A percentile compares a stretch with the other conserved stretches of the same genome.
These are phyloP conservation scores for Globisporangium lucens DNA, from an alignment of 352 stramenopile genomes.

Conservation along the genomic window DNA sequence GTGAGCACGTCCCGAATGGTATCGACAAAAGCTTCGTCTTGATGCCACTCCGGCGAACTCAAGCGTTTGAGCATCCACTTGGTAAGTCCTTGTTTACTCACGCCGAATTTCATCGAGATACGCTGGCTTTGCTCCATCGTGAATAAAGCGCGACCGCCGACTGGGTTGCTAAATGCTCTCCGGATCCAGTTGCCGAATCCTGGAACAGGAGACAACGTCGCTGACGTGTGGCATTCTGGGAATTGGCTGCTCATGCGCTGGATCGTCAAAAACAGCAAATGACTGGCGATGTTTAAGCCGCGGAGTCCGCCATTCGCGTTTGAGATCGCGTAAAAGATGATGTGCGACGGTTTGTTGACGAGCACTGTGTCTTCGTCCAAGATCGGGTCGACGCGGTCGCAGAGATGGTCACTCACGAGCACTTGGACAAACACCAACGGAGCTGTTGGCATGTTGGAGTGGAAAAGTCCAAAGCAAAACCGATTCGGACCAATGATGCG, in stretches of 20 bases:
- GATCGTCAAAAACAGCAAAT: conserved; percentile 83
- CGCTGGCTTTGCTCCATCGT: conserved; percentile 41
- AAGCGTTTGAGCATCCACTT: conserved; percentile 76
- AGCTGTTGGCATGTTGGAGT: conserved; percentile 67
- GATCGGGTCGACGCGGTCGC: conserved; percentile 57
- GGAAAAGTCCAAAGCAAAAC: conserved; percentile 83
- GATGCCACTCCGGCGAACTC: conserved; percentile 42
- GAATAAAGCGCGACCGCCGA: conserved; percentile 41
- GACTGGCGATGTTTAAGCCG: conserved; percentile 77
- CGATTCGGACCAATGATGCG: conserved; percentile 62
- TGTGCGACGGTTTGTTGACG: conserved; percentile 53
- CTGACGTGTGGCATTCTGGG: conserved; percentile 56
- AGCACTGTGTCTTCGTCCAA: conserved; percentile 47
- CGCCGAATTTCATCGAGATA: conserved; percentile 56
- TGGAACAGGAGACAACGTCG: conserved; percentile 77
- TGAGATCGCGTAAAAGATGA: conserved; percentile 87
- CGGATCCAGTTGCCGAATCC: conserved; percentile 75
- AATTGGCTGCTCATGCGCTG: conserved; percentile 67
- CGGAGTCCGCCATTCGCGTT: conserved; percentile 77
- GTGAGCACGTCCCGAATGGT: conserved; percentile 51
- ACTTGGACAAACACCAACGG: conserved; percentile 80
- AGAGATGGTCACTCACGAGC: conserved; percentile 66
- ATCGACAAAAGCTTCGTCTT: conserved; percentile 42
- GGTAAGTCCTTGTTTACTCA: conserved; percentile 44
- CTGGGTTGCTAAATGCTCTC: conserved; percentile 27